Conservation (phyloP, 208 protist species). For the Trypanosoma vivax region DNA sequence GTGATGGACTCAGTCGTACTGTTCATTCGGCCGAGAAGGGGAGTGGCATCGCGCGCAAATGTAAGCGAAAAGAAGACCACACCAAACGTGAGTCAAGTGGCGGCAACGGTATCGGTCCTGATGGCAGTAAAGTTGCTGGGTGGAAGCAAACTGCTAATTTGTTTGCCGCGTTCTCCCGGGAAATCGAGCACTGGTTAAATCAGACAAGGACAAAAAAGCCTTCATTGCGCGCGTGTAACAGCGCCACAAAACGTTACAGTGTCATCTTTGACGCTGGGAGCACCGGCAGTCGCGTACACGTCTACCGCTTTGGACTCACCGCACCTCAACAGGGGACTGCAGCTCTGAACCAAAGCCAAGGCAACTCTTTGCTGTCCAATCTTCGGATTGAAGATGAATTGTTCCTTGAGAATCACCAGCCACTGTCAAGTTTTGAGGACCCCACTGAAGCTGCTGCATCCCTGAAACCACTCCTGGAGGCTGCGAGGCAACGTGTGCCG, state of each 20-base stretch:
- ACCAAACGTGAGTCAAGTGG: neutral
- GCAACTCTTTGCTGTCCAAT: slow-evolving; percentile 3
- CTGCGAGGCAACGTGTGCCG: slow-evolving; percentile 33
- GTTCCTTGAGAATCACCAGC: slow-evolving; percentile 40
- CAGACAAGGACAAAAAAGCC: neutral
- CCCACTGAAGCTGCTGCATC: slow-evolving; percentile 22
- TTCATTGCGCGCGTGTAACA: neutral
- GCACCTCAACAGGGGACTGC: slow-evolving; percentile 2
- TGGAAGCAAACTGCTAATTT: neutral
- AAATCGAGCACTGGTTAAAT: neutral
- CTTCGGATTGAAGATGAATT: slow-evolving; percentile 43
- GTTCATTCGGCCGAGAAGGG: too few species aligned
- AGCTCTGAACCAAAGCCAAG: neutral
- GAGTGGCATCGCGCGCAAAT: too few species aligned
- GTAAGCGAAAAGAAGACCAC: neutral
- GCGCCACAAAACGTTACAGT: slow-evolving; percentile 23
- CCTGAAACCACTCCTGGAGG: slow-evolving; percentile 28
- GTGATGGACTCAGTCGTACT: too few species aligned
- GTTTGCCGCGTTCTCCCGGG: neutral
- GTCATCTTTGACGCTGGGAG: slow-evolving; percentile 88
- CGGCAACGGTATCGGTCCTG: neutral
- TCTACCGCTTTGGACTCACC: slow-evolving; percentile 30
- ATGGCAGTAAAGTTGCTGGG: neutral
- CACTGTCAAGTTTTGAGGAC: slow-evolving; percentile 27
- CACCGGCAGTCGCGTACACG: slow-evolving; percentile 80